A percentile compares a stretch with the other conserved stretches of the same genome.
phyloP scores from a whole-genome alignment of 2,329 filamentous ascomycete species.

The Penicillium nordicum region DNA sequence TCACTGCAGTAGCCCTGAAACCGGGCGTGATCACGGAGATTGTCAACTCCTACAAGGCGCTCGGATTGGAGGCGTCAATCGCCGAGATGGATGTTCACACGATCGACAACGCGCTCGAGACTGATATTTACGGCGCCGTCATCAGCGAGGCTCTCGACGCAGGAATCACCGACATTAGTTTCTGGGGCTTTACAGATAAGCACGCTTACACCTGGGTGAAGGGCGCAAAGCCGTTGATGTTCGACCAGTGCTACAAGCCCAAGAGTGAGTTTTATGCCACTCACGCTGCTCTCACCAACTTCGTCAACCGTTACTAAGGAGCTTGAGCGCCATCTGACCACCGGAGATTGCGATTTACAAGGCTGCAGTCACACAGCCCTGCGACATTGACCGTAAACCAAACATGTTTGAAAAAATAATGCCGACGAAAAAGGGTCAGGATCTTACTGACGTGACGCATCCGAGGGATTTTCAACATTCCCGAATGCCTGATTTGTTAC shows the following conservation, averaged over 20 bases:
- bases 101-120: background rate
- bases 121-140: background rate
- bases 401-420: too few relatives aligned
- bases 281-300: constrained; percentile 1
- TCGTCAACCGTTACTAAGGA: background rate
- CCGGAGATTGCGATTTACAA: background rate
- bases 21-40: background rate
- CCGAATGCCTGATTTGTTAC: too few relatives aligned
- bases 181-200: constrained; percentile 17
- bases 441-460: too few relatives aligned
- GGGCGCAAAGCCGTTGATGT: constrained; percentile 17
- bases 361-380: too few relatives aligned
- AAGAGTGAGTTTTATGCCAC: constrained; percentile 9
- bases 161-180: constrained; percentile 10
- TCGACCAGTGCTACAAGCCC: constrained; percentile 12
- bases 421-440: too few relatives aligned
- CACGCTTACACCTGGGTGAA: constrained; percentile 12
- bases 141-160: constrained; percentile 5
- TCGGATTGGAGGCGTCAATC: background rate
- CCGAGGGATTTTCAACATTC: too few relatives aligned
- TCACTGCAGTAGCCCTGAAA: background rate
- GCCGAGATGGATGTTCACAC: background rate
- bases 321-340: background rate
- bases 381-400: too few relatives aligned
- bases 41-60: background rate